Percentiles rank a stretch among this genome's conserved stretches.
phyloP scores from a whole-genome alignment of 106 monocot species.

The Dioscorea dumetorum region DNA sequence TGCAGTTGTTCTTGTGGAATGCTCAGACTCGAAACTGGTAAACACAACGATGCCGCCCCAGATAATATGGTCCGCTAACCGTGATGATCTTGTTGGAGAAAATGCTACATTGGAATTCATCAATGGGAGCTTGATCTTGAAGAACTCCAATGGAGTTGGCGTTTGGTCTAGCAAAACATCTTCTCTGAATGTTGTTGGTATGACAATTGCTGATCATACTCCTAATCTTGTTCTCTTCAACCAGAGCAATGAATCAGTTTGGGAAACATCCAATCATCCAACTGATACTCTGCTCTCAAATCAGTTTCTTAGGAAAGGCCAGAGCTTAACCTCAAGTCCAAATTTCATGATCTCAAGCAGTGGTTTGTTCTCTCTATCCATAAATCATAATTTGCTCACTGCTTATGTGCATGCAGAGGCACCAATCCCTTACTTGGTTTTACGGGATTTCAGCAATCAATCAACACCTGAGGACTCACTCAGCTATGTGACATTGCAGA shows the following conservation, averaged over 20 bases:
- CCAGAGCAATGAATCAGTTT: neutral
- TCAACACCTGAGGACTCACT: too few species aligned
- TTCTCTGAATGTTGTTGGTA: neutral
- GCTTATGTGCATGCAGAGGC: too few species aligned
- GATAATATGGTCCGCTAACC: neutral
- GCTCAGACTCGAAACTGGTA: too few species aligned
- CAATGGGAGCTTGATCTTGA: neutral
- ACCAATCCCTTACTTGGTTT: too few species aligned
- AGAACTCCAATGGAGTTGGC: neutral
- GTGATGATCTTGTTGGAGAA: neutral
- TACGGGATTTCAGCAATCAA: too few species aligned
- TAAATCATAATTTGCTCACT: too few species aligned
- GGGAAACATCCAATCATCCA: neutral
- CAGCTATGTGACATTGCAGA: too few species aligned
- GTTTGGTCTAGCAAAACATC: neutral
- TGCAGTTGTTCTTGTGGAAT: neutral
- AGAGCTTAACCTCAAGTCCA: neutral
- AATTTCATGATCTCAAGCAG: too few species aligned
- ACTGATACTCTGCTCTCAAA: neutral
- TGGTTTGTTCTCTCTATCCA: too few species aligned
- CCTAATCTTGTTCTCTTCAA: neutral
- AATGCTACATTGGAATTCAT: neutral
- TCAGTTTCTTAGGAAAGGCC: neutral
- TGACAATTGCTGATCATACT: neutral
- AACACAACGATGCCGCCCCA: too few species aligned